phyloP scores from a whole-genome alignment of 306 rosid genomes.

The Hippophae tibetana region DNA sequence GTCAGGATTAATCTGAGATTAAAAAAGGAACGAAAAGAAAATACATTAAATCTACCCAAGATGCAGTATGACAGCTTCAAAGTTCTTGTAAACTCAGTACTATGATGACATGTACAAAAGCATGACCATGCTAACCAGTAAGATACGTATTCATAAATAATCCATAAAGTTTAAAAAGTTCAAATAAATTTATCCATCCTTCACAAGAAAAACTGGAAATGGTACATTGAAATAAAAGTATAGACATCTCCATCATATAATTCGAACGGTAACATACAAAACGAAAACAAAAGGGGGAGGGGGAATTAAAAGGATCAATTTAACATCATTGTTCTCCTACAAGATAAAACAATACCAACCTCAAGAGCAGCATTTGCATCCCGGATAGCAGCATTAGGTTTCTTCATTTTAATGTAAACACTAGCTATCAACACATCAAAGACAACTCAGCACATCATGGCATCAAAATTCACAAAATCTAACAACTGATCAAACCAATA shows the following conservation, averaged over 20 bases:
- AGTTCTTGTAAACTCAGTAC: neutral
- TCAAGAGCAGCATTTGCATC: constrained; percentile 86
- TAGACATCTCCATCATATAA: no score
- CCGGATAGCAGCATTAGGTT: constrained; percentile 81
- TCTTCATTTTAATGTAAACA: constrained; percentile 86
- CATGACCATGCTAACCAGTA: no score
- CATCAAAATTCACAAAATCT: neutral
- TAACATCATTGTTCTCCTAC: neutral
- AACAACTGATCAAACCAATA: neutral
- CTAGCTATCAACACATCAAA: constrained; percentile 39
- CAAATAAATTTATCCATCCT: no score
- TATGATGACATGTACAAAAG: no score
- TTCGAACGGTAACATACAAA: neutral
- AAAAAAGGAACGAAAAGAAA: neutral
- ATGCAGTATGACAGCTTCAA: constrained; percentile 3
- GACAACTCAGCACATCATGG: neutral
- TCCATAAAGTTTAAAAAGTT: no score
- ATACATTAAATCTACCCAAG: neutral
- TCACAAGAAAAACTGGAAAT: no score
- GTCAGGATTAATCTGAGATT: constrained; percentile 72
- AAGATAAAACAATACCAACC: constrained; percentile 29
- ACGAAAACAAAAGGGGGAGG: neutral
- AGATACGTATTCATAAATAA: no score
- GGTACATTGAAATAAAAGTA: no score
- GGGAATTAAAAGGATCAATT: neutral